Conservation (phyloP, 345 rosid species). For the Populus tremula region DNA sequence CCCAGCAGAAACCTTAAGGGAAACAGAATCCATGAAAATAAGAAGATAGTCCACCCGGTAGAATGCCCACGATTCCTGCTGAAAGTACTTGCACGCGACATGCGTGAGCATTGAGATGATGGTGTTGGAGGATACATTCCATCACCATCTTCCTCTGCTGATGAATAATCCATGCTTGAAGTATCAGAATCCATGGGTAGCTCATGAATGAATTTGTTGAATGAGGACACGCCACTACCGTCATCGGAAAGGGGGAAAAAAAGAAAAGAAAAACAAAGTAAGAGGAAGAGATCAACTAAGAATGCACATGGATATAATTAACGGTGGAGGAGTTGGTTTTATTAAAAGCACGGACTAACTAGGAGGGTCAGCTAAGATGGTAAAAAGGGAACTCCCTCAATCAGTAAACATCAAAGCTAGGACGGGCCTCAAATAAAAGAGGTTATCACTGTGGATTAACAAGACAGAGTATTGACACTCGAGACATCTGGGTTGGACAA, state of each 20-base stretch:
- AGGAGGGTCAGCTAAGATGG: too few species aligned
- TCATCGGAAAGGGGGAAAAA: not conserved
- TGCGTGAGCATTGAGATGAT: conserved; percentile 63
- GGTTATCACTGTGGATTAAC: too few species aligned
- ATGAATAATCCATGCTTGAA: conserved; percentile 69
- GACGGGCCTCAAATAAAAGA: too few species aligned
- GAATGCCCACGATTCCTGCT: conserved; percentile 35
- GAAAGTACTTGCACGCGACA: conserved; percentile 49
- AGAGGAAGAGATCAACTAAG: not conserved
- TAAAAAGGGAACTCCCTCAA: too few species aligned
- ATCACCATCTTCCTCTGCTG: conserved; percentile 74
- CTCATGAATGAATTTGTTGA: conserved; percentile 86
- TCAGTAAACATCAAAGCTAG: too few species aligned
- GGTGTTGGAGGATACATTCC: conserved; percentile 61
- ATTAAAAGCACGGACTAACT: too few species aligned
- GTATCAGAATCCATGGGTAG: conserved; percentile 74
- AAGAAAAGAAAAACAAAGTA: not conserved
- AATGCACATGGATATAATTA: not conserved
- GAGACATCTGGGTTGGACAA: too few species aligned
- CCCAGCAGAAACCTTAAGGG: conserved; percentile 61
- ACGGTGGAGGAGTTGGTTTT: not conserved
- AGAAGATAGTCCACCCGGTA: conserved; percentile 49
- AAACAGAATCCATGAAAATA: conserved; percentile 62
- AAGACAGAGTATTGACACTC: too few species aligned
- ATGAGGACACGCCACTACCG: conserved; percentile 87